Base-by-base conservation (phyloP, 2,329 filamentous ascomycete genomes). In the Celoporthe dispersa region DNA sequence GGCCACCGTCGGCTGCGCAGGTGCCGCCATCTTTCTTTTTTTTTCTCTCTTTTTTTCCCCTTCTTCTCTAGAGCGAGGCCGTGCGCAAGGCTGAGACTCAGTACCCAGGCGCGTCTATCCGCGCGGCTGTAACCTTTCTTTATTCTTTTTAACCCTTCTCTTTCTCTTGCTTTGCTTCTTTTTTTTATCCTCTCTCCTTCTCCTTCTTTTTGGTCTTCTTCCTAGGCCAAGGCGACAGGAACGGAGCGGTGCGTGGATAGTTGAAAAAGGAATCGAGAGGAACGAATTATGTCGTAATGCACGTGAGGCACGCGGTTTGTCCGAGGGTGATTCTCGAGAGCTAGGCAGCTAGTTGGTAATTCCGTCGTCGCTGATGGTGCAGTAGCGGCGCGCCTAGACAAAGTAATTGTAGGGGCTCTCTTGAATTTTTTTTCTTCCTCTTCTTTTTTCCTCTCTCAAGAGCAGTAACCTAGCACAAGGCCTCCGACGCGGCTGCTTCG, bases 1-100 rank as follows among this genome's bases (percentile, higher is more conserved):
- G 37, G 66, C 69, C 63, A 69, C 60, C 3, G 67, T 48, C n/a
- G 69, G 71, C n/a, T 70, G 69, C 57, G 53, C 41, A 55, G 67
- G 65, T 60, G 60, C 51, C 31, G 68, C 68, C 70, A 71, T 71
- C 60, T 64, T 68, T 48, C 11, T 19, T n/a, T 48, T 8, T 1
- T 48, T 2, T 11, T 48, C 22, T 2, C n/a, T n/a, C n/a, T n/a
- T n/a, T n/a, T n/a, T n/a, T n/a, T n/a, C n/a, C n/a, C n/a, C n/a
- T n/a, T 16, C 39, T 41, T 14, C 16, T 5, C 19, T 37, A n/a
- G 51, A 39, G 59, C 48, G 33, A 44, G 64, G 33, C 41, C 60
- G 57, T 68, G 64, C 62, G 68, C 65, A 64, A 51, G 65, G 61
- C 48, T n/a, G 44, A 59, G 59, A 51, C 25, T 68, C 44, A 60